phyloP scores from a whole-genome alignment of 2,329 filamentous ascomycete genomes.

The Talaromyces funiculosus region DNA sequence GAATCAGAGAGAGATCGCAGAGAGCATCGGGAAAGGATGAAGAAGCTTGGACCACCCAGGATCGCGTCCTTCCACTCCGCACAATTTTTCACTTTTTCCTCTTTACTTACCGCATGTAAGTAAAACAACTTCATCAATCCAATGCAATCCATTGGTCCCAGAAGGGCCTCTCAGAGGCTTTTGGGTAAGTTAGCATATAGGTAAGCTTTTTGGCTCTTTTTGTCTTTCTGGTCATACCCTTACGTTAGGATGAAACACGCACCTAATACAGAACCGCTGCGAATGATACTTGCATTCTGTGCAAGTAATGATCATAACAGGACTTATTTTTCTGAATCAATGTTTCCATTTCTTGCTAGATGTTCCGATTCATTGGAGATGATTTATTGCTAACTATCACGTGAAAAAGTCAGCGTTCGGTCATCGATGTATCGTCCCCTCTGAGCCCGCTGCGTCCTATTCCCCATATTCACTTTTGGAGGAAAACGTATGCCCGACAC shows the following conservation, averaged over 20 bases:
- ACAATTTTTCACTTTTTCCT: conserved; percentile 10
- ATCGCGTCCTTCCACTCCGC: neutral
- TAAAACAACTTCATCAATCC: neutral
- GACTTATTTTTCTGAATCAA: conserved; percentile 5
- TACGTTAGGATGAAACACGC: conserved; percentile 39
- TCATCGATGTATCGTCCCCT: neutral
- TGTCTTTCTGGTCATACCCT: neutral
- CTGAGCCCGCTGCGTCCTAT: neutral
- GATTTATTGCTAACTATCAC: neutral
- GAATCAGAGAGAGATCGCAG: neutral
- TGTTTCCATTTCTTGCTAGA: neutral
- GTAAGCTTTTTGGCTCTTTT: conserved; percentile 22
- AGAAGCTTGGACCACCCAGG: conserved; percentile 16
- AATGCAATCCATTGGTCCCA: conserved; percentile 38
- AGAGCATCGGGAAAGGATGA: neutral
- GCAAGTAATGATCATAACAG: conserved; percentile 41
- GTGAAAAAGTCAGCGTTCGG: neutral
- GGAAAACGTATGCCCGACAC: conserved; percentile 13
- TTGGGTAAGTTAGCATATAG: conserved; percentile 25
- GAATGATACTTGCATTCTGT: conserved; percentile 49
- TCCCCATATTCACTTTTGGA: neutral
- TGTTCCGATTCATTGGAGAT: neutral
- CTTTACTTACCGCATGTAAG: neutral
- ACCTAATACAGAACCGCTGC: conserved; percentile 59
- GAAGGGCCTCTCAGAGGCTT: conserved; percentile 29